Evolutionary conservation across 805 yeast species (phyloP).

Genomic region (Kodamaea restingae): DNA sequence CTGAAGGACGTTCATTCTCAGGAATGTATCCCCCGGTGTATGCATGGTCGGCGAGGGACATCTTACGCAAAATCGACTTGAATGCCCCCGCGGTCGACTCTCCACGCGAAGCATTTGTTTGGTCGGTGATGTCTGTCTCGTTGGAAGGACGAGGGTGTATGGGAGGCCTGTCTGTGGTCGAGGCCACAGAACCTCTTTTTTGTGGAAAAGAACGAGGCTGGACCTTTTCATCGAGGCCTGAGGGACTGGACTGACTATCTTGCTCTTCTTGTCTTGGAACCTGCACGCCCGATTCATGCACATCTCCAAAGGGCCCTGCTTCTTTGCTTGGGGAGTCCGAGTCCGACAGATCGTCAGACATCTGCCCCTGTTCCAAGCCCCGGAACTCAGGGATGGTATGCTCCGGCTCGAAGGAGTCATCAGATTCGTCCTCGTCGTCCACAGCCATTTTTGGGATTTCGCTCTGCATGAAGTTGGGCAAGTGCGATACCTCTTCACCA

Average conservation of each 20-base stretch:
- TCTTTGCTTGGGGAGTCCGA: background rate
- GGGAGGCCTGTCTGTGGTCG: background rate
- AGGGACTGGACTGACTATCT: no score
- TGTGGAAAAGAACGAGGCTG: no score
- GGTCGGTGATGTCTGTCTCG: conserved; percentile 7
- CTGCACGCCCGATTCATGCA: no score
- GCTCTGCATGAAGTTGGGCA: conserved; percentile 20
- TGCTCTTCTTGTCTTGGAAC: no score
- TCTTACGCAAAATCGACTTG: conserved; percentile 32
- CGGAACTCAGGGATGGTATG: conserved; percentile 7
- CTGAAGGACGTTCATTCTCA: conserved; percentile 15
- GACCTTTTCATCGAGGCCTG: no score
- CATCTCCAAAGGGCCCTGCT: background rate
- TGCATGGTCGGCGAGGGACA: conserved; percentile 32
- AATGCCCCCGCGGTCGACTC: conserved; percentile 8
- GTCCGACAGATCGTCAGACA: background rate
- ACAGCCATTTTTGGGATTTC: conserved; percentile 8
- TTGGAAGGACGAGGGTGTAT: background rate
- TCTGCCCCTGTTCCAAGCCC: background rate
- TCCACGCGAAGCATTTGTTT: background rate
- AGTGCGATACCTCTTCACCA: conserved; percentile 5
- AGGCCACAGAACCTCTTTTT: no score
- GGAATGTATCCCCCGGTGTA: conserved; percentile 19
- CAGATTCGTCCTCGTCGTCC: conserved; percentile 12
- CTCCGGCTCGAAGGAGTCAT: conserved; percentile 5